Percentiles rank a stretch among this genome's conserved stretches.
These are phyloP conservation scores for Spergularia marina DNA, from an alignment of 148 eudicot genomes.

Conservation along the genomic window DNA sequence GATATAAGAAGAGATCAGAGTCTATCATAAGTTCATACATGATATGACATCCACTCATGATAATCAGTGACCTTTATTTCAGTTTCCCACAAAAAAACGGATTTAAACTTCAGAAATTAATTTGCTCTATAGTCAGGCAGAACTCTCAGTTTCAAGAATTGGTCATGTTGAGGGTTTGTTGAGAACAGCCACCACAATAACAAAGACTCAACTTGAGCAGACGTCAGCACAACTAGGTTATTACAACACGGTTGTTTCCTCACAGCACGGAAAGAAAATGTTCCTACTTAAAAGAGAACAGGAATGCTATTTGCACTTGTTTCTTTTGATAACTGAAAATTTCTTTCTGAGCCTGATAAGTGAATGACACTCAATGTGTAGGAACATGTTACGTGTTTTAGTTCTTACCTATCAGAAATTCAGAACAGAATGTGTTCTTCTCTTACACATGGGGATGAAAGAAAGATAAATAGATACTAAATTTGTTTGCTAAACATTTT, in stretches of 20 bases:
- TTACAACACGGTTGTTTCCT: not conserved
- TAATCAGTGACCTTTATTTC: slow-evolving; percentile 2
- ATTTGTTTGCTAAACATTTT: not conserved
- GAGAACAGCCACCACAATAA: not conserved
- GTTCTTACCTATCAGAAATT: not conserved
- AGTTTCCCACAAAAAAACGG: not conserved
- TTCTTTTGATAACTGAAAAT: no score
- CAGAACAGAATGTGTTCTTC: not conserved
- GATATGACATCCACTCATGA: not conserved
- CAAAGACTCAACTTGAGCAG: not conserved
- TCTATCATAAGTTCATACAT: slow-evolving; percentile 1
- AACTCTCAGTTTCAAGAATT: not conserved
- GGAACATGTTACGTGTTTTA: not conserved
- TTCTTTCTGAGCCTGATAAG: not conserved
- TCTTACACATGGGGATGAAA: not conserved
- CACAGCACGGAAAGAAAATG: not conserved
- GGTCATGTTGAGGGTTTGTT: not conserved
- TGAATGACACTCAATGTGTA: not conserved
- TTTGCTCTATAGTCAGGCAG: slow-evolving; percentile 1
- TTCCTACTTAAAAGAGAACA: not conserved
- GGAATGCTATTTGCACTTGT: no score
- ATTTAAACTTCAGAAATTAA: not conserved
- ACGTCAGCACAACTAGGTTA: not conserved
- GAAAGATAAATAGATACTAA: not conserved
- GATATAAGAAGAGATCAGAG: not conserved